Evolutionary conservation across 805 yeast genomes (phyloP).

Genomic region (Pichia gijzeniarum): DNA sequence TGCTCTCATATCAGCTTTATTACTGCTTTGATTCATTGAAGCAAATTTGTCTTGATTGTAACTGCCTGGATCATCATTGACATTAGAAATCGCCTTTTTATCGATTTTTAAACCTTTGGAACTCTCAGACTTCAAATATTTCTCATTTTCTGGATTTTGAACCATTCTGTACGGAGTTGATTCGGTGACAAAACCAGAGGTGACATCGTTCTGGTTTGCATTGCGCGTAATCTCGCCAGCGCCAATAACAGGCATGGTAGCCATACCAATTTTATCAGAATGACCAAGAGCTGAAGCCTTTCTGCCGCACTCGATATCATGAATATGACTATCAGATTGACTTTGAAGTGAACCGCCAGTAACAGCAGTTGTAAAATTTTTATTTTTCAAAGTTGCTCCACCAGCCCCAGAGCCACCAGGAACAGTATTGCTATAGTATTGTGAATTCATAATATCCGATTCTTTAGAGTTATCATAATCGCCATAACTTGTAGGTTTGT

Average conservation of each 20-base stretch:
- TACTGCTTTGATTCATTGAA: too few species aligned
- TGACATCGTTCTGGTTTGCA: not conserved
- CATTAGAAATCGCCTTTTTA: not conserved
- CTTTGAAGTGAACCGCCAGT: not conserved
- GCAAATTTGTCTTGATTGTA: not conserved
- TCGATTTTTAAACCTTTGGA: not conserved
- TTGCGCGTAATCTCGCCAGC: too few species aligned
- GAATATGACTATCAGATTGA: too few species aligned
- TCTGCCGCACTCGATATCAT: too few species aligned
- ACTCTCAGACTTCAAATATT: slow-evolving; percentile 2
- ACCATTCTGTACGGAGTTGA: slow-evolving; percentile 12
- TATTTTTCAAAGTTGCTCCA: not conserved
- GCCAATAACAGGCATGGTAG: too few species aligned
- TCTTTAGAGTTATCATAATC: too few species aligned
- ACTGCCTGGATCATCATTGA: not conserved
- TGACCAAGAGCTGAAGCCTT: too few species aligned
- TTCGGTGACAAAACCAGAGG: not conserved
- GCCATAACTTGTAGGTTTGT: too few species aligned
- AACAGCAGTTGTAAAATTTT: not conserved
- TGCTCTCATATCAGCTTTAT: too few species aligned
- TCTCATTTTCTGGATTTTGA: slow-evolving; percentile 4
- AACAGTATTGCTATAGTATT: not conserved
- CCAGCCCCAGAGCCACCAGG: too few species aligned
- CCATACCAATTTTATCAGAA: too few species aligned
- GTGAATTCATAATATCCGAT: too few species aligned